Base-by-base conservation (phyloP, 495 filamentous ascomycete genomes). In the Aspergillus bertholletiae region DNA sequence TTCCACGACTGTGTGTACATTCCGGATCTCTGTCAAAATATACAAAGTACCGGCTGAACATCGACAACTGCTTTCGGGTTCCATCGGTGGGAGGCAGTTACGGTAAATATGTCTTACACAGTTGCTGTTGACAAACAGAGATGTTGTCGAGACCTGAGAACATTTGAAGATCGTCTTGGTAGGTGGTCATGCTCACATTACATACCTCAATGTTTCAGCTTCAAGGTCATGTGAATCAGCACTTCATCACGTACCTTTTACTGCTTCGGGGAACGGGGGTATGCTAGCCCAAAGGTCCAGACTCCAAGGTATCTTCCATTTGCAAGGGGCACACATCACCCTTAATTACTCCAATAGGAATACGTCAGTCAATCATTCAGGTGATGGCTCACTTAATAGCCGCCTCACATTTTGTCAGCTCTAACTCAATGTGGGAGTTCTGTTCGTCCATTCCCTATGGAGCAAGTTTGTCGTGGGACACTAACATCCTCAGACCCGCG, bases 1-100 rank as follows among this genome's bases (percentile, higher is more conserved):
- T 11, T 72, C 60, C 1, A 70, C 55, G 18, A 69, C 67, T 0
- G 63, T 58, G 26, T 66, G 62, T 9, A 65, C 35, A 49, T 60
- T 65, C 27, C 59, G 65, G 24, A 68, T 50, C 28, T 68, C 65
- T 7, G 53, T 53, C 59, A 67, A 54, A 17, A 67, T 61, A 20
- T 68, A 59, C 51, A 70, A 22, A 1, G 53, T 50, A 4, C 60
- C 53, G 1, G 63, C 52, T 5, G 62, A 66, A 47, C 69, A 72
- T 17, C 56, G 52, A 46, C 67, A 70, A 20, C 51, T 20, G 13
- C 0, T 44, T n/a, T 58, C 55, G 12, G 59, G 15, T 18, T 57
- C 56, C 62, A 65, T 66, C 8, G 7, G 17, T 13, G 45, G n/a
- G 17, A 15, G 23, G 23, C 2, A 12, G 11, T 49, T n/a, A 17